Percentiles rank a stretch among this genome's conserved stretches.
Conservation (phyloP, 495 filamentous ascomycete genomes). For the Neurospora tetraspora region DNA sequence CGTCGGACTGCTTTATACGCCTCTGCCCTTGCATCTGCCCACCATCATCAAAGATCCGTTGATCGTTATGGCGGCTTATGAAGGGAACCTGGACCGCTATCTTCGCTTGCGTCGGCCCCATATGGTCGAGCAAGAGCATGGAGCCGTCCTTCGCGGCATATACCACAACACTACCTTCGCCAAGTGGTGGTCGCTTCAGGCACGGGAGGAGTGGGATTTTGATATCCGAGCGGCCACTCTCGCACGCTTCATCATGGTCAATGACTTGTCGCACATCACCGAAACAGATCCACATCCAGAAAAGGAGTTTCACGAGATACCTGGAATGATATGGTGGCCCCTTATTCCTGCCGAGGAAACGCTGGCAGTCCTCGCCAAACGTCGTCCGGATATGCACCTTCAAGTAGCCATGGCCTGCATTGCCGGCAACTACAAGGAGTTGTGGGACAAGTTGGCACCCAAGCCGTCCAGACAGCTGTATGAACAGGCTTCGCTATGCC, state of each 20-base stretch:
- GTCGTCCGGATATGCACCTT: not conserved
- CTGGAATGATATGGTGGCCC: not conserved
- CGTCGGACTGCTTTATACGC: not conserved
- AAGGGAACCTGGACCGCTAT: slow-evolving; percentile 12
- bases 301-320: not conserved
- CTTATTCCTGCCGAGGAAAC: not conserved
- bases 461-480: not conserved
- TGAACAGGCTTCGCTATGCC: not conserved
- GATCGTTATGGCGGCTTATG: slow-evolving; percentile 10
- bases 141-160: slow-evolving; percentile 6
- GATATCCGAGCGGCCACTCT: not conserved
- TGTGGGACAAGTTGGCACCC: not conserved
- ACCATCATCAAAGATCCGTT: slow-evolving; percentile 8
- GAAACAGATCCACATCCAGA: not conserved
- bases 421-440: not conserved
- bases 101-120: slow-evolving; percentile 5
- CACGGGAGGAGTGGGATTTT: too few species aligned
- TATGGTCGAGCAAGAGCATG: not conserved
- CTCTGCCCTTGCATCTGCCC: slow-evolving; percentile 10
- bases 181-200: not conserved
- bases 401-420: not conserved
- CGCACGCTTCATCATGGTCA: not conserved
- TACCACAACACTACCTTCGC: slow-evolving; percentile 10
- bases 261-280: not conserved
- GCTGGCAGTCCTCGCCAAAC: not conserved